Evolutionary conservation across 2,329 filamentous ascomycete genomes (phyloP), one percentile per base, ranked within the genome.

Genomic region (Ophiocordyceps sinensis): DNA sequence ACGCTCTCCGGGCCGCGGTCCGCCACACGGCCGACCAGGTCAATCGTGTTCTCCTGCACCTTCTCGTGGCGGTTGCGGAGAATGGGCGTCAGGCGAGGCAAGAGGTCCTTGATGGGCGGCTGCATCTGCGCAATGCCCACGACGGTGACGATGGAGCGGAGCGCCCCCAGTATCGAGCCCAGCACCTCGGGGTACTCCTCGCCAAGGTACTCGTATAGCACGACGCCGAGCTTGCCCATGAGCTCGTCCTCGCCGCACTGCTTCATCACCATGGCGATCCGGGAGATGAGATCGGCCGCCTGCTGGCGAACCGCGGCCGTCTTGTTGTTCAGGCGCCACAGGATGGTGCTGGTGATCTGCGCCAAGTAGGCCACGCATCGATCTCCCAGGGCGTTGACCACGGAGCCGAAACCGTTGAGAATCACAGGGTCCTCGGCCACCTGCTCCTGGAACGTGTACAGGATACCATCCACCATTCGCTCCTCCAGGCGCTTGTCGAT

Each of bases 91-190:
- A 98, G 76, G 34, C 91, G 85, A 14, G 91, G 91, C 10, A 98
- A 75, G 28, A 98, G 72, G 58, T 98, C 93, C 59, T 89, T 89
- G 67, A 98, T 96, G 2, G 91, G 89, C 13, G 91, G 91, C 55
- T 96, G 88, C 89, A 96, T 96, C 62, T 93, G 86, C 53, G 85
- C 83, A 65, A 98, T 95, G 64, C 91, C 91, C 29, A 98, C 89
- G 14, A 98, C 91, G 0, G 89, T 95, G 50, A 98, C 91, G 53
- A 98, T 96, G 36, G 87, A 93, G 48, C 91, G 83, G 41, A 98
- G 74, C 14, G 91, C 91, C 47, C 91, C 91, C 19, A 98, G 73
- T 52, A 98, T 98, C 3, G 89, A 96, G 45, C 91, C 91, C 11
- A 98, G 75, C 21, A 98, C 91, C 62, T 98, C 91, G 1, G 91